Conservation (phyloP, 495 filamentous ascomycete genomes). For the Ascodesmis nigricans region DNA sequence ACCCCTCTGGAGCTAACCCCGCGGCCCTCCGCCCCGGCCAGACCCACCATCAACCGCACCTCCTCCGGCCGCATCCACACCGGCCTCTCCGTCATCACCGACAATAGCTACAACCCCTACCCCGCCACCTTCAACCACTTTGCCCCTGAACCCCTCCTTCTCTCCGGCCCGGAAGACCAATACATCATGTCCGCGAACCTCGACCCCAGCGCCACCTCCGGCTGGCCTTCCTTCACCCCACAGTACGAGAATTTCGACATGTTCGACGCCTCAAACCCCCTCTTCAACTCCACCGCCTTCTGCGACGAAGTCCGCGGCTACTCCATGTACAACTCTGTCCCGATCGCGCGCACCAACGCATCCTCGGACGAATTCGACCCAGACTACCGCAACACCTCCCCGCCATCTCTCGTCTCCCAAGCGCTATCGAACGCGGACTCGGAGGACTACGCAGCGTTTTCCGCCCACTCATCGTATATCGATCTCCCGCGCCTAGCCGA, state of each 20-base stretch:
- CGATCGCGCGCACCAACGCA: constrained; percentile 14
- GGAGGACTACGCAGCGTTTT: too few relatives aligned
- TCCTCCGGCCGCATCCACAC: constrained; percentile 12
- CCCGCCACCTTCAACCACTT: constrained; percentile 15
- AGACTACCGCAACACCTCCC: too few relatives aligned
- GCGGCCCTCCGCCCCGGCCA: constrained; percentile 14
- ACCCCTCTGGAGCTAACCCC: constrained; percentile 19
- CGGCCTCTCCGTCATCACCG: constrained; percentile 20
- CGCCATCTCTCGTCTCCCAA: too few relatives aligned
- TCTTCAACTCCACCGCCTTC: constrained; percentile 13
- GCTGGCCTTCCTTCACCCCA: constrained; percentile 17
- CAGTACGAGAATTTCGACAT: constrained; percentile 11
- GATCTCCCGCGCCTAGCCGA: too few relatives aligned
- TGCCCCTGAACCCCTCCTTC: constrained; percentile 18
- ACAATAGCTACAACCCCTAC: constrained; percentile 8
- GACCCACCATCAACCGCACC: constrained; percentile 6
- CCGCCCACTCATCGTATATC: too few relatives aligned
- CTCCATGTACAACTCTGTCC: constrained; percentile 7
- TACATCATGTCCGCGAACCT: constrained; percentile 19
- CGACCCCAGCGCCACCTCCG: constrained; percentile 18
- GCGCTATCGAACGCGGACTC: too few relatives aligned
- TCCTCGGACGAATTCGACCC: constrained; percentile 22
- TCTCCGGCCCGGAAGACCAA: constrained; percentile 16
- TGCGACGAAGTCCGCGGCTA: constrained; percentile 5
- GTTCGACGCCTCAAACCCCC: constrained; percentile 16